Conservation (phyloP, 1,284 basidiomycete genomes). For the Moesziomyces parantarcticus region DNA sequence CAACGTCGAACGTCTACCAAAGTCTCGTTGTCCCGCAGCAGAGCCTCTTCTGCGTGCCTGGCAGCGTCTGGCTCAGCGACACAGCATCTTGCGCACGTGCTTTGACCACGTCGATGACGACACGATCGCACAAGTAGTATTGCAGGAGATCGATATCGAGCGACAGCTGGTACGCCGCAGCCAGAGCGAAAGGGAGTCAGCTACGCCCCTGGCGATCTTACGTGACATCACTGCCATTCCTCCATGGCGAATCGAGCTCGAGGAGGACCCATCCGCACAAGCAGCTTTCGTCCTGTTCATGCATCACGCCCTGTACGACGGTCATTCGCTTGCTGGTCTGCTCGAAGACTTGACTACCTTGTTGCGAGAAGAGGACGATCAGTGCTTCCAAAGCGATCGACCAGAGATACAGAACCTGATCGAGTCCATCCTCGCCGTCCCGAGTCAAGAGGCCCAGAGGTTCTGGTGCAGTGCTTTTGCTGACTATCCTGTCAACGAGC, state of each 20-base stretch:
- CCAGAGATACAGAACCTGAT: slow-evolving; percentile 5
- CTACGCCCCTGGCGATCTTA: background rate
- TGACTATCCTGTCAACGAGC: slow-evolving; percentile 9
- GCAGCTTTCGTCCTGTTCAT: slow-evolving; percentile 7
- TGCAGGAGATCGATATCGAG: slow-evolving; percentile 1
- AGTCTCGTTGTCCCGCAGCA: slow-evolving; percentile 1
- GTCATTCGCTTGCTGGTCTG: slow-evolving; percentile 9
- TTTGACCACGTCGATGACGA: slow-evolving; percentile 21
- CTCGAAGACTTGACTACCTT: slow-evolving; percentile 2
- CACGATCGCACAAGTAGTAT: slow-evolving; percentile 12
- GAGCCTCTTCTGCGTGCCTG: slow-evolving; percentile 8
- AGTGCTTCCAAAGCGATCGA: background rate
- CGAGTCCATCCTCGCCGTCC: slow-evolving; percentile 8
- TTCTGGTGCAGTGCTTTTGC: slow-evolving; percentile 16
- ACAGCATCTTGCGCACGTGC: slow-evolving; percentile 27
- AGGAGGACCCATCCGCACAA: background rate
- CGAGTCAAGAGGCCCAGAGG: background rate
- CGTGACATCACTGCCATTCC: slow-evolving; percentile 3
- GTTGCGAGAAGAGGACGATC: background rate
- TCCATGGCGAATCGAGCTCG: slow-evolving; percentile 7
- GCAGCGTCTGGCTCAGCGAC: slow-evolving; percentile 2
- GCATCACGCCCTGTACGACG: slow-evolving; percentile 22
- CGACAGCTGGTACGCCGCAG: background rate
- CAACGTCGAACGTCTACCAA: background rate
- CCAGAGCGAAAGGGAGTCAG: background rate